phyloP scores from a whole-genome alignment of 768 basidiomycete genomes.

The Lentinus brumalis region DNA sequence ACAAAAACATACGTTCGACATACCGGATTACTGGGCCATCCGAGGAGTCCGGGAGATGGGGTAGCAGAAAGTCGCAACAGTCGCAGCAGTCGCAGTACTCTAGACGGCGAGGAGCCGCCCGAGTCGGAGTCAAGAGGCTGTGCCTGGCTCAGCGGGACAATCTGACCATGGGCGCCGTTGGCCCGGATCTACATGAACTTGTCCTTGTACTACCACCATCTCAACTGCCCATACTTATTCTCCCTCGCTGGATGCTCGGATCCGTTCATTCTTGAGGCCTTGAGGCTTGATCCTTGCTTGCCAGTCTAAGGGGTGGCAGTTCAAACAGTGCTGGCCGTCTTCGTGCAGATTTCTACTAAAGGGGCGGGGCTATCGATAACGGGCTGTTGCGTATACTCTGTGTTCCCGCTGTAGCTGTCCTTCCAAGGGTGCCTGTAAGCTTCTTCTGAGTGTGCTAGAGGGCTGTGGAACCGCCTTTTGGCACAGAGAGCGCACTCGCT shows the following conservation, averaged over 20 bases:
- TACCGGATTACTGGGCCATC: no score
- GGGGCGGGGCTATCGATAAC: background rate
- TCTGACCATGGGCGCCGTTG: no score
- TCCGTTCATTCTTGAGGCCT: background rate
- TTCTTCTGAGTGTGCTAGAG: background rate
- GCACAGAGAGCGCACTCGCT: background rate
- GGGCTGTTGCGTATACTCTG: background rate
- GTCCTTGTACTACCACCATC: background rate
- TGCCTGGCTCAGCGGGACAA: background rate
- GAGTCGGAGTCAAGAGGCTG: background rate
- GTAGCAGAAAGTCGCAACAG: no score
- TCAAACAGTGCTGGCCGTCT: background rate
- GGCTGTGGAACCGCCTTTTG: background rate
- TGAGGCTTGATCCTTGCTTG: background rate
- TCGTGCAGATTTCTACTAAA: background rate
- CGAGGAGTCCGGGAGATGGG: no score
- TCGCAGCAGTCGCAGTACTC: no score
- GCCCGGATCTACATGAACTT: background rate
- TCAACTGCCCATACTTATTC: background rate
- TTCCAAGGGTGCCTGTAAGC: background rate
- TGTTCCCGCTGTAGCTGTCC: background rate
- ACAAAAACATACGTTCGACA: no score
- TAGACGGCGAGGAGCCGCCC: no score
- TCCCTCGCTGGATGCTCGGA: background rate
- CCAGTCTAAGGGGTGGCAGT: background rate